Conservation (phyloP, 2,329 filamentous ascomycete species). For the Fusarium sp. region DNA sequence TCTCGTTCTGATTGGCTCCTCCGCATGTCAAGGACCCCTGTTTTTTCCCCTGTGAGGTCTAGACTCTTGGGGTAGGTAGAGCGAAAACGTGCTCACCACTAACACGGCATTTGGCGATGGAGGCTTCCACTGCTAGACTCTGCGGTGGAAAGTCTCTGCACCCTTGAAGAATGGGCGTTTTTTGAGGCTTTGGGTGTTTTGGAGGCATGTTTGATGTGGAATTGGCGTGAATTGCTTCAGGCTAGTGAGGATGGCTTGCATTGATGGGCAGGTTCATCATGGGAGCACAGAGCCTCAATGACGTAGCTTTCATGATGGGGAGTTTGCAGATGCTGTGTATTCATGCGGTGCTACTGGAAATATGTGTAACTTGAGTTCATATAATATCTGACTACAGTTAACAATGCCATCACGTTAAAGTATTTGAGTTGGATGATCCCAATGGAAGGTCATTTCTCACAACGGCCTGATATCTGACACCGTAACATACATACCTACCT, state of each 20-base stretch:
- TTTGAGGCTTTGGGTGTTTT: neutral
- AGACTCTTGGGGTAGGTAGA: conserved; percentile 20
- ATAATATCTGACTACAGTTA: neutral
- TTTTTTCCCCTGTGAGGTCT: conserved; percentile 7
- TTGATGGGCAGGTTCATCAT: conserved; percentile 8
- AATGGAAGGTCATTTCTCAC: neutral
- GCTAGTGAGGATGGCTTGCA: conserved; percentile 1
- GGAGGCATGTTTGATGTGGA: neutral
- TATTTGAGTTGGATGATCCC: neutral
- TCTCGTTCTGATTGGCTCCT: conserved; percentile 28
- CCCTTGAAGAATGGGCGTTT: neutral
- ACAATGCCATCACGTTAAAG: neutral
- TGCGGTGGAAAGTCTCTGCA: neutral
- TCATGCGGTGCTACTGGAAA: neutral
- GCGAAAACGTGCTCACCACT: conserved; percentile 20
- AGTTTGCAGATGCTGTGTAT: neutral
- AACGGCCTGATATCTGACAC: neutral
- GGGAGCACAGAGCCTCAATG: conserved; percentile 30
- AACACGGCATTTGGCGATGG: conserved; percentile 8
- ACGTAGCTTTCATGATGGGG: conserved; percentile 33
- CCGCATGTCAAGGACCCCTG: conserved; percentile 21
- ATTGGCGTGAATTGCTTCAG: neutral
- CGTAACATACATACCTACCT: neutral
- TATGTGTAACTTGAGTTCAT: neutral
- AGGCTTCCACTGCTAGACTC: neutral